These are phyloP conservation scores for Ziziphus jujuba DNA, from an alignment of 306 rosid genomes.

Conservation along the genomic window DNA sequence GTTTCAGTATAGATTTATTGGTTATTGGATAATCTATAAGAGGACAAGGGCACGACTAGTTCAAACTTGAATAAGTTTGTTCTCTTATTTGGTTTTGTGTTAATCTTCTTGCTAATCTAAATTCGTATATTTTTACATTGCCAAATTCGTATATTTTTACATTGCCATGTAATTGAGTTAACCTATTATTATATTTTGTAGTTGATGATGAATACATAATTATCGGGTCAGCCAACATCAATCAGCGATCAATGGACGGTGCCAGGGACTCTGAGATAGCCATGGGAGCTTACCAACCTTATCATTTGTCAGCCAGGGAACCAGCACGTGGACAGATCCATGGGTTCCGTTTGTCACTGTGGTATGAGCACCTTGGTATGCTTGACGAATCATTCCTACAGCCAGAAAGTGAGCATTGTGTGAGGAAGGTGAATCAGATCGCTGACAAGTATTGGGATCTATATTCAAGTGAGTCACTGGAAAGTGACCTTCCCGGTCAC, in stretches of 20 bases:
- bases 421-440: slow-evolving; percentile 41
- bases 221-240: slow-evolving; percentile 56
- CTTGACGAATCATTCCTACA: slow-evolving; percentile 42
- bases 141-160: too few relatives aligned
- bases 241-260: slow-evolving; percentile 57
- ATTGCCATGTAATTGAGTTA: background rate
- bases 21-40: background rate
- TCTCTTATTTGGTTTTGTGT: background rate
- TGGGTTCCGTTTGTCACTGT: slow-evolving; percentile 48
- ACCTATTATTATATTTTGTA: slow-evolving; percentile 5
- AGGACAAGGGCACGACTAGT: background rate
- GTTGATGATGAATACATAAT: slow-evolving; percentile 58
- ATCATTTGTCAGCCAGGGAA: slow-evolving; percentile 37
- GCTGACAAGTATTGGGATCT: slow-evolving; percentile 54
- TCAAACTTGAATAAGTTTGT: background rate
- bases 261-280: slow-evolving; percentile 54
- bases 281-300: slow-evolving; percentile 53
- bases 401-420: slow-evolving; percentile 41
- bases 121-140: too few relatives aligned
- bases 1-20: background rate
- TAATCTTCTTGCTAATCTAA: too few relatives aligned
- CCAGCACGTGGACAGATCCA: slow-evolving; percentile 55
- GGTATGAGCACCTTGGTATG: slow-evolving; percentile 55
- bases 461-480: slow-evolving; percentile 37
- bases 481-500: slow-evolving; percentile 48